Percentiles rank a stretch among this genome's conserved stretches.
These are phyloP conservation scores for Pythium chondricola DNA, from an alignment of 352 stramenopile species.

Conservation along the genomic window DNA sequence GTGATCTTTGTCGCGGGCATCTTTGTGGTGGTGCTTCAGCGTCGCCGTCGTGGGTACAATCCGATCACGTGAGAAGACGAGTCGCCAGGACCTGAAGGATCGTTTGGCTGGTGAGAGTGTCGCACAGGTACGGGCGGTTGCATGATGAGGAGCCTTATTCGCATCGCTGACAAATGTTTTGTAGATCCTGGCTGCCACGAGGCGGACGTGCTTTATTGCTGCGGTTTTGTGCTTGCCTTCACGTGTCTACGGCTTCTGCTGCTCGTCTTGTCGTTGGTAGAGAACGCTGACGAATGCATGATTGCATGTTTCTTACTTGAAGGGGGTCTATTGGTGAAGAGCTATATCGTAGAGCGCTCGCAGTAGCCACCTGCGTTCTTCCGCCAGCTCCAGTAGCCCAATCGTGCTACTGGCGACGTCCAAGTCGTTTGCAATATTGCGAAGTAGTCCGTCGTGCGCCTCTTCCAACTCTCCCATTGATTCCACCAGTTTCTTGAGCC, in stretches of 20 bases:
- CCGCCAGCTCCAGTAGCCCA: background rate
- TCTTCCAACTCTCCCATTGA: slow-evolving; percentile 4
- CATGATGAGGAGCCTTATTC: too few relatives aligned
- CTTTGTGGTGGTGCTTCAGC: slow-evolving; percentile 33
- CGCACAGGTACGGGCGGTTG: background rate
- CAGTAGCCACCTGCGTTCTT: background rate
- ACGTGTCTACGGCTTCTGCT: too few relatives aligned
- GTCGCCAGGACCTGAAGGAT: background rate
- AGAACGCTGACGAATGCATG: too few relatives aligned
- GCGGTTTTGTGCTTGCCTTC: too few relatives aligned
- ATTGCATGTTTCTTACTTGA: too few relatives aligned
- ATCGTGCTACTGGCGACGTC: too few relatives aligned
- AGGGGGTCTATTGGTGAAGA: too few relatives aligned
- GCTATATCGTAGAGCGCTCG: background rate
- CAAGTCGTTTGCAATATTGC: background rate
- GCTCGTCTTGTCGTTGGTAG: too few relatives aligned
- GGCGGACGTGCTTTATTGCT: too few relatives aligned
- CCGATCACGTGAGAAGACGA: slow-evolving; percentile 24
- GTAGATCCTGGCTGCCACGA: too few relatives aligned
- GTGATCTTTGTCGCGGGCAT: slow-evolving; percentile 36
- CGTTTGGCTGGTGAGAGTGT: slow-evolving; percentile 11
- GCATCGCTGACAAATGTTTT: too few relatives aligned
- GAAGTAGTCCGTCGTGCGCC: slow-evolving; percentile 4
- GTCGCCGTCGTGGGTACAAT: slow-evolving; percentile 39
- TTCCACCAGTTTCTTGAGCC: too few relatives aligned